Conservation (phyloP, 805 yeast species). For the Ogataea allantospora region DNA sequence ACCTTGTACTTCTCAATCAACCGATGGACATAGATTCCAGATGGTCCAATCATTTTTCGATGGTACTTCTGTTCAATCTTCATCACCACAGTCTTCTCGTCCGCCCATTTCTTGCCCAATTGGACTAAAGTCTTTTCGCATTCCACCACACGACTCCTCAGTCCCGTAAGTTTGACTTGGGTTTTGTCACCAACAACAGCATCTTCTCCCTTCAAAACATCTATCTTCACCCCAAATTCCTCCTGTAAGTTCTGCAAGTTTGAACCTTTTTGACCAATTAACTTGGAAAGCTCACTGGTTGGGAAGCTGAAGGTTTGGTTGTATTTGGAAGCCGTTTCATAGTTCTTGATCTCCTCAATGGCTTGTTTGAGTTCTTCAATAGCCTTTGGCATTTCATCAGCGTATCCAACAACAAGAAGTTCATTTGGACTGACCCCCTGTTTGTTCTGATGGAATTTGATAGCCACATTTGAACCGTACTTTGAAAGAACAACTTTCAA, state of each 20-base stretch:
- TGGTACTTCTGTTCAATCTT: constrained; percentile 77
- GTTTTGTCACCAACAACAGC: constrained; percentile 42
- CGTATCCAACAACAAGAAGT: constrained; percentile 68
- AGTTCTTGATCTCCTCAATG: constrained; percentile 45
- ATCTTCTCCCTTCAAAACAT: constrained; percentile 54
- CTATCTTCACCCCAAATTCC: constrained; percentile 73
- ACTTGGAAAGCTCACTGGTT: constrained; percentile 61
- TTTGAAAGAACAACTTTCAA: constrained; percentile 38
- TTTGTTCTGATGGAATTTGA: constrained; percentile 49
- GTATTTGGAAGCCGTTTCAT: constrained; percentile 40
- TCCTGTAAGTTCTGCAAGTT: constrained; percentile 66
- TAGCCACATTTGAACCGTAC: constrained; percentile 35
- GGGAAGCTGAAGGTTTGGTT: constrained; percentile 59
- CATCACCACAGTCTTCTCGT: constrained; percentile 65
- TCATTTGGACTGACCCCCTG: constrained; percentile 44
- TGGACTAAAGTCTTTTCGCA: constrained; percentile 59
- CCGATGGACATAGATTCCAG: constrained; percentile 77
- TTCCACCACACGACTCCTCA: constrained; percentile 72
- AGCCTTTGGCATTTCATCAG: constrained; percentile 56
- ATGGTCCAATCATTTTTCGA: constrained; percentile 77
- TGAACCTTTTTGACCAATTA: constrained; percentile 89
- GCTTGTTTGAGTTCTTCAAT: constrained; percentile 50
- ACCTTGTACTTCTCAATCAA: constrained; percentile 87
- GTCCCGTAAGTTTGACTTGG: constrained; percentile 66
- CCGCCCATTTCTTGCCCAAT: constrained; percentile 75